These are phyloP conservation scores for Prunus mira DNA, from an alignment of 306 rosid genomes.

Conservation along the genomic window DNA sequence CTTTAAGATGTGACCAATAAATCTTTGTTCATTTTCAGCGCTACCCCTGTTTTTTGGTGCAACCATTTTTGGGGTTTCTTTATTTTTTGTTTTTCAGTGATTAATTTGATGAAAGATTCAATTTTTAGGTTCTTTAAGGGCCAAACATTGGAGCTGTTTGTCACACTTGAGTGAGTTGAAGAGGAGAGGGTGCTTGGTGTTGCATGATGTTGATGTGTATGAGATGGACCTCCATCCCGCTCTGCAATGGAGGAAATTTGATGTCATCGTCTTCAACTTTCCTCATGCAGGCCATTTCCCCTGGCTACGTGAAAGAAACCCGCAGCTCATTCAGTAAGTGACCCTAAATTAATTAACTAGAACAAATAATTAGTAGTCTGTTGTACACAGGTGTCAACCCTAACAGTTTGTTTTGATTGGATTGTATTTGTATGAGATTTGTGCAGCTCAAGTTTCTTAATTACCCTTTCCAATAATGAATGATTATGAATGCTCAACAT, in stretches of 20 bases:
- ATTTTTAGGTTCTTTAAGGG: background rate
- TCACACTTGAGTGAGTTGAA: slow-evolving; percentile 19
- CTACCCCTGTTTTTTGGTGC: background rate
- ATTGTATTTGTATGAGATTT: too few relatives aligned
- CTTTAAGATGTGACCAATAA: background rate
- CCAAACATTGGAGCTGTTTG: background rate
- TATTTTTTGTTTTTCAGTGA: background rate
- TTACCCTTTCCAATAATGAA: too few relatives aligned
- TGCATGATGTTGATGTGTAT: slow-evolving; percentile 19
- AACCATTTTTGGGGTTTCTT: background rate
- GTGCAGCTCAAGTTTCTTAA: too few relatives aligned
- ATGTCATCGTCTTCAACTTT: slow-evolving; percentile 28
- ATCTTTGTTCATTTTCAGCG: background rate
- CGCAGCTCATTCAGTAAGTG: slow-evolving; percentile 13
- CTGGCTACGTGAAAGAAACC: slow-evolving; percentile 10
- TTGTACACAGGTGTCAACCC: background rate
- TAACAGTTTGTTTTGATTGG: background rate
- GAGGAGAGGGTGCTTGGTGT: slow-evolving; percentile 16
- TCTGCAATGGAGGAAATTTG: slow-evolving; percentile 13
- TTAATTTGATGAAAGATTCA: background rate
- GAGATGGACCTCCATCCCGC: slow-evolving; percentile 12
- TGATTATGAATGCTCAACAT: too few relatives aligned
- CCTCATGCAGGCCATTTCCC: slow-evolving; percentile 34
- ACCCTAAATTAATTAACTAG: too few relatives aligned
- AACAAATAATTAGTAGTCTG: background rate